Conservation (phyloP, 139 green algal genomes). For the Closterium sp. region DNA sequence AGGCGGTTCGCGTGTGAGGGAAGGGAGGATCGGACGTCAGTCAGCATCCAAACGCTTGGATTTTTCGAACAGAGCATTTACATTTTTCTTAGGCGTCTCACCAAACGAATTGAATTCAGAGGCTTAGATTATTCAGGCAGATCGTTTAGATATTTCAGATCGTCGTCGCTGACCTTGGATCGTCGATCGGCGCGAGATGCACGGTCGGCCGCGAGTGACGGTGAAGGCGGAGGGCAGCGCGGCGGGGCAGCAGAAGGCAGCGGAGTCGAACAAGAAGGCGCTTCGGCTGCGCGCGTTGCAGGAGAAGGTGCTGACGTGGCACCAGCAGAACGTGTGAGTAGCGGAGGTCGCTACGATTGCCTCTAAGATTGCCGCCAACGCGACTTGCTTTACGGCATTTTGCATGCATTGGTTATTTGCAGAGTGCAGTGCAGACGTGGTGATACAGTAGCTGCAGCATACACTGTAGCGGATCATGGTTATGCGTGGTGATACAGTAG, state of each 20-base stretch:
- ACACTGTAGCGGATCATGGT: too few species aligned
- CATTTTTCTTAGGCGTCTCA: neutral
- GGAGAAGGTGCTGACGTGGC: neutral
- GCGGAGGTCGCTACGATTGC: neutral
- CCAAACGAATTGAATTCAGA: too few species aligned
- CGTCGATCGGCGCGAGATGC: neutral
- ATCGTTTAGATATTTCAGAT: neutral
- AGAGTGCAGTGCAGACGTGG: too few species aligned
- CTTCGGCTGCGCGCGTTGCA: neutral
- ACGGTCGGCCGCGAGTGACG: neutral
- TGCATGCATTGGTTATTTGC: neutral
- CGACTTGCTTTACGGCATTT: neutral
- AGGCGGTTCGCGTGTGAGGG: neutral
- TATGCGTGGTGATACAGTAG: too few species aligned
- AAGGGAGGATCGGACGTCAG: neutral
- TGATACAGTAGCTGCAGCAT: too few species aligned
- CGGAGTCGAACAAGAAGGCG: neutral
- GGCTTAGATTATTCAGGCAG: too few species aligned
- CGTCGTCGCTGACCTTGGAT: neutral
- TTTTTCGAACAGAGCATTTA: neutral
- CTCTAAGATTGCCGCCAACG: neutral
- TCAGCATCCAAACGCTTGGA: neutral
- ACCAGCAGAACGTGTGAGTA: neutral
- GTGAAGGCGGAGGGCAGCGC: neutral
- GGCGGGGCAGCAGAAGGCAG: neutral